Conservation (phyloP, 441 rosid genomes). For the Gossypium armourianum region DNA sequence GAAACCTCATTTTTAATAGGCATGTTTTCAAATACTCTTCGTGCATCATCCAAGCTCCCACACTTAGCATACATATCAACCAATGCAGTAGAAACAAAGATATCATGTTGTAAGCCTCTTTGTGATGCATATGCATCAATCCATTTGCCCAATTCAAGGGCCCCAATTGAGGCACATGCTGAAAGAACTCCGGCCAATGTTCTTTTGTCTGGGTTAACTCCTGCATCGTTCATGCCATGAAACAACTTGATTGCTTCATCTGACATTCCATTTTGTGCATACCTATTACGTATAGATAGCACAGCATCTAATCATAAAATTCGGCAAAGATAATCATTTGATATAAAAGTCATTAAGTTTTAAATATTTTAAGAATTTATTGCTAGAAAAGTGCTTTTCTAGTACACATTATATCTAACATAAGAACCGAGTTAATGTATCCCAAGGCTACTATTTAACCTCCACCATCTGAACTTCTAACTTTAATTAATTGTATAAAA, state of each 20-base stretch:
- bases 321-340: background rate
- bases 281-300: conserved; percentile 28
- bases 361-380: background rate
- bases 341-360: background rate
- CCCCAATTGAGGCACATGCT: conserved; percentile 70
- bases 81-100: conserved; percentile 58
- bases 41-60: conserved; percentile 55
- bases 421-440: too few relatives aligned
- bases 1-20: conserved; percentile 63
- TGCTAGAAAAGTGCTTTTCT: background rate
- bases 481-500: background rate
- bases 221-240: conserved; percentile 35
- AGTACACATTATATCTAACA: background rate
- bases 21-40: conserved; percentile 52
- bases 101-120: conserved; percentile 34
- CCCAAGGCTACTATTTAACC: too few relatives aligned
- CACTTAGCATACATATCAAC: conserved; percentile 82
- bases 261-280: conserved; percentile 69
- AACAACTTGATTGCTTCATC: conserved; percentile 52
- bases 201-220: conserved; percentile 34
- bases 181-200: conserved; percentile 52
- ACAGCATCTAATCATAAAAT: conserved; percentile 6
- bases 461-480: too few relatives aligned
- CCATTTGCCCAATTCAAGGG: conserved; percentile 60
- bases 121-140: conserved; percentile 38